Conservation (phyloP, 108 stramenopile genomes). For the Cylindrotheca fusiformis region DNA sequence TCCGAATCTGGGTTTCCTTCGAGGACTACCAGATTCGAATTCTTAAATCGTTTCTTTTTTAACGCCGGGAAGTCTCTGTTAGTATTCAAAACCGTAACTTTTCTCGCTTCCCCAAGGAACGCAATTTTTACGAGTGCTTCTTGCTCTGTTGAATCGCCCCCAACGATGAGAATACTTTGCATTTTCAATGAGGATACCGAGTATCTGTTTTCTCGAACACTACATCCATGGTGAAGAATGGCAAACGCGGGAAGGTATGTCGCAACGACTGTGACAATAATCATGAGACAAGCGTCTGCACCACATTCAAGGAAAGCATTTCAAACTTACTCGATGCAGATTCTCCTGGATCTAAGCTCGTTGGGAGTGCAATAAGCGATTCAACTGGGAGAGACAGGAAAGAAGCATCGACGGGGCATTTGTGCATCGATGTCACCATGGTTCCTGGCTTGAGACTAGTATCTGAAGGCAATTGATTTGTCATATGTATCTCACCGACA, state of each 20-base stretch:
- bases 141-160: constrained; percentile 18
- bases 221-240: constrained; percentile 35
- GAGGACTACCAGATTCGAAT: constrained; percentile 4
- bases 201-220: constrained; percentile 18
- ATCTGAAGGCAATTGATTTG: constrained; percentile 3
- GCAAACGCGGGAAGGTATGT: constrained; percentile 39
- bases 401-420: constrained; percentile 11
- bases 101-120: constrained; percentile 17
- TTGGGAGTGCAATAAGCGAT: constrained; percentile 24
- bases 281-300: too few relatives aligned
- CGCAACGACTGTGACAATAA: constrained; percentile 21
- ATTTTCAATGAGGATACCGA: constrained; percentile 14
- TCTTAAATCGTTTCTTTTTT: background rate
- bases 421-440: constrained; percentile 15
- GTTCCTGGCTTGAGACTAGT: background rate
- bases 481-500: constrained; percentile 7
- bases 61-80: background rate
- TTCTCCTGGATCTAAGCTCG: constrained; percentile 31
- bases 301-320: too few relatives aligned
- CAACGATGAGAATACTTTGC: constrained; percentile 28
- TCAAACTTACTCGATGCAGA: too few relatives aligned
- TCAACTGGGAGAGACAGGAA: constrained; percentile 17
- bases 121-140: constrained; percentile 34
- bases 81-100: constrained; percentile 9
- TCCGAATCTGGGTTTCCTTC: constrained; percentile 20